Evolutionary conservation across 495 filamentous ascomycete species (phyloP).

Genomic region (Aspergillus nidulans): DNA sequence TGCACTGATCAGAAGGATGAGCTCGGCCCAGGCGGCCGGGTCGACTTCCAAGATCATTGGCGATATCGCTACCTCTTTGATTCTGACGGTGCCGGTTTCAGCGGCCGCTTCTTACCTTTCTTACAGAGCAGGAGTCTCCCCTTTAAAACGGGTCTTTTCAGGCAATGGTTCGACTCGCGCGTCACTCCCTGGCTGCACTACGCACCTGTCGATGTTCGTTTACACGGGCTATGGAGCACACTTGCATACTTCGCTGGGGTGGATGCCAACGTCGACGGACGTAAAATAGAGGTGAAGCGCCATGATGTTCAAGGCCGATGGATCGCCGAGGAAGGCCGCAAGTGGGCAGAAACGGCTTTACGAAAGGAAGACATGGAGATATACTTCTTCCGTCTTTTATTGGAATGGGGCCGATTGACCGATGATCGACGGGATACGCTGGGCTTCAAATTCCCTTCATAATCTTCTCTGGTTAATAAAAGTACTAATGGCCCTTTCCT

Average conservation of each 20-base stretch:
- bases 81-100: conserved; percentile 64
- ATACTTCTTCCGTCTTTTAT: conserved; percentile 71
- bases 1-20: conserved; percentile 50
- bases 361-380: conserved; percentile 79
- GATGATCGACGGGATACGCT: conserved; percentile 58
- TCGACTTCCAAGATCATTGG: conserved; percentile 58
- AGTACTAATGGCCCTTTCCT: neutral
- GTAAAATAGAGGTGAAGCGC: conserved; percentile 23
- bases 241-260: conserved; percentile 59
- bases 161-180: conserved; percentile 70
- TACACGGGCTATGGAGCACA: conserved; percentile 60
- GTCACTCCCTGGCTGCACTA: conserved; percentile 74
- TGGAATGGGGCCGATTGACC: conserved; percentile 69
- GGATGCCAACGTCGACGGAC: conserved; percentile 16
- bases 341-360: conserved; percentile 62
- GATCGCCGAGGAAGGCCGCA: conserved; percentile 64
- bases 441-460: conserved; percentile 38
- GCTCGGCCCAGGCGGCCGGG: conserved; percentile 36
- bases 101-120: conserved; percentile 59
- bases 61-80: conserved; percentile 65
- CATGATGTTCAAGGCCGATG: conserved; percentile 48
- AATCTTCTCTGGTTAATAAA: neutral
- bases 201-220: conserved; percentile 66
- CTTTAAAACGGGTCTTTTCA: conserved; percentile 61
- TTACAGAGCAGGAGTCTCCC: conserved; percentile 58